phyloP scores from a whole-genome alignment of 495 filamentous ascomycete species.

The Penicillium robsamsonii region DNA sequence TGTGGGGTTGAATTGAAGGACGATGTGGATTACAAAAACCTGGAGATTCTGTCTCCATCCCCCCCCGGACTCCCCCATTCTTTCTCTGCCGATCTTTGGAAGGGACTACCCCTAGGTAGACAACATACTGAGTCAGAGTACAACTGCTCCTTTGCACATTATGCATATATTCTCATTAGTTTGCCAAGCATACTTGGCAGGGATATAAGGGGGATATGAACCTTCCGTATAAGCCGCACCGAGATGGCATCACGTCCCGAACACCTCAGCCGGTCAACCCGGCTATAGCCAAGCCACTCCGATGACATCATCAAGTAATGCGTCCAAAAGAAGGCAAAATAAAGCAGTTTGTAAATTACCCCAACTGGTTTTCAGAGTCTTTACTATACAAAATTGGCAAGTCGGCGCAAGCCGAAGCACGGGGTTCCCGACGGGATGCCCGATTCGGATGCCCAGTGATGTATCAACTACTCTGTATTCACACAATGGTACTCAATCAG shows the following conservation, averaged over 20 bases:
- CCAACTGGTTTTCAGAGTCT: not conserved
- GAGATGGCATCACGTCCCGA: not conserved
- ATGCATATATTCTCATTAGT: not conserved
- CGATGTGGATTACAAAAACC: not conserved
- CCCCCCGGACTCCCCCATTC: not conserved
- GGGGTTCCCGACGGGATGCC: no score
- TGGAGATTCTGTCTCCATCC: not conserved
- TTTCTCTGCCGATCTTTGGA: not conserved
- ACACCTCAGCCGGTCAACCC: not conserved
- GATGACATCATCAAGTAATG: not conserved
- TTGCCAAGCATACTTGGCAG: not conserved
- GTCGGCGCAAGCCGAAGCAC: no score
- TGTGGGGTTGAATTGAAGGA: not conserved
- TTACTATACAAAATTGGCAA: not conserved
- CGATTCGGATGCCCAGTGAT: no score
- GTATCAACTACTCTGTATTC: no score
- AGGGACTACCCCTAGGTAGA: not conserved
- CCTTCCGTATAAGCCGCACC: not conserved
- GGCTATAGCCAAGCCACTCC: not conserved
- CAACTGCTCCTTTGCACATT: not conserved
- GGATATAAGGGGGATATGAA: not conserved
- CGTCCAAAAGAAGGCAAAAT: not conserved
- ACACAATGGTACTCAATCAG: no score
- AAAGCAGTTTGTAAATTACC: not conserved
- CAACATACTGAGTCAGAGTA: not conserved